These are phyloP conservation scores for Eucalyptus curtisii DNA, from an alignment of 345 rosid species.

Conservation along the genomic window DNA sequence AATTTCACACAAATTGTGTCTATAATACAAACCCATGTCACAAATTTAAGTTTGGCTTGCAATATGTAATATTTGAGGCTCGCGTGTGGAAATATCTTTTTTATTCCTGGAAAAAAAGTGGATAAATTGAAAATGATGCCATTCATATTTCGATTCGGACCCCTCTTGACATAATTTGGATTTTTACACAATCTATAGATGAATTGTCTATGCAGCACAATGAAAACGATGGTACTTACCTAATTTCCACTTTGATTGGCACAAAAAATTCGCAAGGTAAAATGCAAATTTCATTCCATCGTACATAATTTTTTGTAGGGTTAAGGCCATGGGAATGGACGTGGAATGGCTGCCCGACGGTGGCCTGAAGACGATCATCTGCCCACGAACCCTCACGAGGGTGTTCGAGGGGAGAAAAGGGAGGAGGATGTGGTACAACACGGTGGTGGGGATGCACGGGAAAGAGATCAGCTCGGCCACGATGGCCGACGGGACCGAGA, in stretches of 20 bases:
- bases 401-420: conserved; percentile 59
- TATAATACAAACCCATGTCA: not conserved
- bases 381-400: conserved; percentile 29
- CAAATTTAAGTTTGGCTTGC: not conserved
- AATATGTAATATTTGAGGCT: not conserved
- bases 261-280: not conserved
- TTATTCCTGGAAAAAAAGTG: not conserved
- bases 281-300: not conserved
- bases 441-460: conserved; percentile 54
- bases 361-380: conserved; percentile 22
- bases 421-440: conserved; percentile 68
- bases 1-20: not conserved
- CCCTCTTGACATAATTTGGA: not conserved
- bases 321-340: conserved; percentile 44
- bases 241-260: not conserved
- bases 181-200: not conserved
- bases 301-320: conserved; percentile 2
- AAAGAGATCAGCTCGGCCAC: conserved; percentile 44
- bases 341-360: conserved; percentile 46
- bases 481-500: conserved; percentile 50
- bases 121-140: not conserved
- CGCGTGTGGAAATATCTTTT: too few relatives aligned
- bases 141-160: not conserved
- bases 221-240: not conserved
- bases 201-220: not conserved